These are phyloP conservation scores for Cucurbita moschata DNA, from an alignment of 306 rosid species.

Conservation along the genomic window DNA sequence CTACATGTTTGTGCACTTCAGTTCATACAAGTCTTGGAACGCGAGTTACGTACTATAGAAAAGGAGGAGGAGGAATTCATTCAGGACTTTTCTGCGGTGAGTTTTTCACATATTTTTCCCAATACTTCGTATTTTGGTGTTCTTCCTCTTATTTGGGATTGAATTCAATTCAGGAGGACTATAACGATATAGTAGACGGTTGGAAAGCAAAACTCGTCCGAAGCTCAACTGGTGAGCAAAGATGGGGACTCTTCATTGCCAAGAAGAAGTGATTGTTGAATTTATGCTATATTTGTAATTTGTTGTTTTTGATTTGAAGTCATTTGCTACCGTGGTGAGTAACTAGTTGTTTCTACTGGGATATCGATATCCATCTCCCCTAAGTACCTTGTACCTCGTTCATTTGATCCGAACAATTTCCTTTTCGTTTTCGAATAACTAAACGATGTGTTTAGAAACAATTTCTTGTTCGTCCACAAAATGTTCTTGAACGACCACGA, in stretches of 20 bases:
- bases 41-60: conserved; percentile 52
- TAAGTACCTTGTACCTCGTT: not conserved
- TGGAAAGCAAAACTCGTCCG: conserved; percentile 37
- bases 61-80: conserved; percentile 45
- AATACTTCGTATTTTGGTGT: not conserved
- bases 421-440: not conserved
- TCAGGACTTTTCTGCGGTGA: conserved; percentile 50
- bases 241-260: conserved; percentile 55
- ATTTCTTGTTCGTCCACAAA: too few relatives aligned
- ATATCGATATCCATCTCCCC: not conserved
- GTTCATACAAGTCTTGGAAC: conserved; percentile 50
- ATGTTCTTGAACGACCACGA: too few relatives aligned
- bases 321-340: not conserved
- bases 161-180: conserved; percentile 20
- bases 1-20: conserved; percentile 10
- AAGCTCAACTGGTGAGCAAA: conserved; percentile 28
- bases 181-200: conserved; percentile 30
- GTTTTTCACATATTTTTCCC: not conserved
- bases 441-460: not conserved
- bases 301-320: not conserved
- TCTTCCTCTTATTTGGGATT: not conserved
- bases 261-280: conserved; percentile 31
- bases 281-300: not conserved
- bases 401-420: not conserved
- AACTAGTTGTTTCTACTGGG: not conserved